Percentiles rank a stretch among this genome's conserved stretches.
Conservation (phyloP, 2,329 filamentous ascomycete genomes). For the Aphanocladium album region DNA sequence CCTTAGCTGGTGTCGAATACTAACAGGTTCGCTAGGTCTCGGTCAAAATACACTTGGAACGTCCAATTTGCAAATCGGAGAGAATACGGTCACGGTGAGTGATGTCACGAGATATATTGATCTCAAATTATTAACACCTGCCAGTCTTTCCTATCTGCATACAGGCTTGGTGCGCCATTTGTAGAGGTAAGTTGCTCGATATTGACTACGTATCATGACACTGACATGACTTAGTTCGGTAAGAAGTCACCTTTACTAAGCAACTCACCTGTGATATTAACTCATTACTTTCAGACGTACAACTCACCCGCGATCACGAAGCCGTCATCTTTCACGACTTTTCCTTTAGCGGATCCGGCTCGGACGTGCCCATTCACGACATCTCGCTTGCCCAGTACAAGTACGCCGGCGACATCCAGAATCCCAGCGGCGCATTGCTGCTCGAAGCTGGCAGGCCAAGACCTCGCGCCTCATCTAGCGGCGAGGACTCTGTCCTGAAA, state of each 20-base stretch:
- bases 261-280: neutral
- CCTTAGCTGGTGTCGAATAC: neutral
- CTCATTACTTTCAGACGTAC: constrained; percentile 27
- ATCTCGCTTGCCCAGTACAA: constrained; percentile 34
- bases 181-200: neutral
- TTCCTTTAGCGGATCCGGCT: constrained; percentile 36
- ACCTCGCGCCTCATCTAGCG: constrained; percentile 20
- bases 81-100: constrained; percentile 6
- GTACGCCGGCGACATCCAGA: constrained; percentile 23
- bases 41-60: constrained; percentile 6
- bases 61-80: constrained; percentile 8
- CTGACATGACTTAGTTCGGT: constrained; percentile 9
- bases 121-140: neutral
- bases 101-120: neutral
- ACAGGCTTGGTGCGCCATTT: constrained; percentile 6
- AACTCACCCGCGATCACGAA: constrained; percentile 35
- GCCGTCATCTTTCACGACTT: constrained; percentile 40
- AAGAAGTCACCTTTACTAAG: neutral
- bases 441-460: constrained; percentile 15
- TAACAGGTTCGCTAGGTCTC: neutral
- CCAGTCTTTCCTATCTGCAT: constrained; percentile 6
- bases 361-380: constrained; percentile 35
- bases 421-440: constrained; percentile 4
- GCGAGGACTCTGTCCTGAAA: constrained; percentile 18
- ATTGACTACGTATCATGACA: too few species aligned